Percentiles rank a stretch among this genome's conserved stretches.
These are phyloP conservation scores for Phaeosphaeriaceae sp. DNA, from an alignment of 2,329 filamentous ascomycete genomes.

Conservation along the genomic window DNA sequence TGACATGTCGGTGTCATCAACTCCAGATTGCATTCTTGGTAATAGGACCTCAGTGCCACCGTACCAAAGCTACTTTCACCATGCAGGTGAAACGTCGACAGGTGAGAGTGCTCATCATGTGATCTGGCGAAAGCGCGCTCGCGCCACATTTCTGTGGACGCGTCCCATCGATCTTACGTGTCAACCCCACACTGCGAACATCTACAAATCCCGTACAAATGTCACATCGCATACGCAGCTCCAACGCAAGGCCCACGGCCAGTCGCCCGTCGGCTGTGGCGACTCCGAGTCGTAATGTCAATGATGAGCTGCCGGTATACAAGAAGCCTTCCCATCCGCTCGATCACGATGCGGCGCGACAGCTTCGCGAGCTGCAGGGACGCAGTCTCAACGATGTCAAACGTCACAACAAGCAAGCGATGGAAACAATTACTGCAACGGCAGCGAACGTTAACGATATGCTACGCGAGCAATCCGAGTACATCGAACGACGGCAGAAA, in stretches of 20 bases:
- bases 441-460: constrained; percentile 65
- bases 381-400: constrained; percentile 55
- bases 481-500: constrained; percentile 42
- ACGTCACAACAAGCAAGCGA: constrained; percentile 56
- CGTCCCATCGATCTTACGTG: constrained; percentile 2
- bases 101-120: constrained; percentile 9
- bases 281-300: constrained; percentile 14
- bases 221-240: constrained; percentile 30
- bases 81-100: too few species aligned
- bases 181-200: not conserved
- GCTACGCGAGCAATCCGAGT: constrained; percentile 50
- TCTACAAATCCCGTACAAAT: constrained; percentile 14
- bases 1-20: too few species aligned
- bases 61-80: too few species aligned
- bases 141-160: not conserved
- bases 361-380: constrained; percentile 55
- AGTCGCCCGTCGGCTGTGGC: constrained; percentile 18
- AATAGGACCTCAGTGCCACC: not conserved
- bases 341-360: constrained; percentile 53
- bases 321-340: constrained; percentile 61
- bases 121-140: constrained; percentile 11
- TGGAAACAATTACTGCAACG: constrained; percentile 55
- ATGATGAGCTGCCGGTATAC: constrained; percentile 57
- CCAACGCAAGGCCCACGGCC: constrained; percentile 22
- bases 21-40: not conserved